Evolutionary conservation across 345 rosid species (phyloP), one percentile per base, ranked within the genome.

Genomic region (Pugionium dolabratum): DNA sequence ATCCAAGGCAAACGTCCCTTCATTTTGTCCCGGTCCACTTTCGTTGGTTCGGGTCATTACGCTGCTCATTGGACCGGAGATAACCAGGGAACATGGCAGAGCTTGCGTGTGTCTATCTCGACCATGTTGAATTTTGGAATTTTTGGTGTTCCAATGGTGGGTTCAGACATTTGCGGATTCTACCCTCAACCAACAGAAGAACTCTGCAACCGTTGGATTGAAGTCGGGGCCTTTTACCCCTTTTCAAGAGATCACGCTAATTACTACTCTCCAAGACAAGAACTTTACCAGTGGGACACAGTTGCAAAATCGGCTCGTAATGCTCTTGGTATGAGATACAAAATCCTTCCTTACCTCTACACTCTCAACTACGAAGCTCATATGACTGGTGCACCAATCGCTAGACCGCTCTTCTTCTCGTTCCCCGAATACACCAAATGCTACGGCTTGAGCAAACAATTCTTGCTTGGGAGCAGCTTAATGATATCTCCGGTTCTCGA

Each of bases 61-160:
- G 83, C 84, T 43, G 99, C 99, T 51, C 99, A 94, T 26, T 95
- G 96, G 99, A 95, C 99, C 0, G 96, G 97, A 59, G 99, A 95
- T 60, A 95, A 91, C 54, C 41, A 91, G 74, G 99, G 95, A 29
- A 95, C 91, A 2, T 95, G 99, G 99, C 80, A 95, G 36, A 79
- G 90, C 80, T 75, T 95, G 70, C 90, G 61, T 79, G 87, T 85
- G 51, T 95, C 99, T 36, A 91, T 95, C 57, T 82, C 96, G 9
- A 95, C 97, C 0, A 79, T 91, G 91, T 60, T 95, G 70, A 95
- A 91, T 56, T 95, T 95, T 6, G 99, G 99, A 32, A 76, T 91
- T 25, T 95, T 94, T 11, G 96, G 97, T 25, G 87, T 95, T 61
- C 91, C 97, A 1, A 95, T 91, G 99, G 99, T 95, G 44, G 97